These are phyloP conservation scores for Eleusine coracana DNA, from an alignment of 176 grass and related monocot genomes.

Conservation along the genomic window DNA sequence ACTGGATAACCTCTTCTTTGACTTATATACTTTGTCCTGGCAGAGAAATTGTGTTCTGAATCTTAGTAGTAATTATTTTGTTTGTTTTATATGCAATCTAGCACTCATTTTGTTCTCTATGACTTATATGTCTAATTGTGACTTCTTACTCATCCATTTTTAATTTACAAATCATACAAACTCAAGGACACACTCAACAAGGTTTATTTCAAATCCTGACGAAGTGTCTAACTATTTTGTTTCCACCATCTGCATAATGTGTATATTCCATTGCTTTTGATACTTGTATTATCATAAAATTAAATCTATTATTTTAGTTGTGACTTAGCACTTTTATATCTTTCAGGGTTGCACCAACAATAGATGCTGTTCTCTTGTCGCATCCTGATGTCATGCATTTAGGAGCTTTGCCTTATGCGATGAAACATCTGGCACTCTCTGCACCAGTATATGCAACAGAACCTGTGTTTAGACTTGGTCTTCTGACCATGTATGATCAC, in stretches of 20 bases:
- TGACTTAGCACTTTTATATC: slow-evolving; percentile 16
- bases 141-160: not conserved
- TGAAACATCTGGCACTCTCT: slow-evolving; percentile 82
- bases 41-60: not conserved
- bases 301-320: not conserved
- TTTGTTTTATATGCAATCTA: not conserved
- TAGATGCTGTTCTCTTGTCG: slow-evolving; percentile 88
- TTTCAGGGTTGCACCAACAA: slow-evolving; percentile 73
- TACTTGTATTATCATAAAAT: not conserved
- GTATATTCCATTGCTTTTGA: not conserved
- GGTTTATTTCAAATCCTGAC: slow-evolving; percentile 20
- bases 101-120: not conserved
- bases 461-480: slow-evolving; percentile 92
- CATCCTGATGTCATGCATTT: slow-evolving; percentile 93
- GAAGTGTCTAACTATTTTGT: not conserved
- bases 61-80: not conserved
- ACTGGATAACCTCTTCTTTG: not conserved
- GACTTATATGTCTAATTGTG: not conserved
- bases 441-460: slow-evolving; percentile 93
- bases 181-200: not conserved
- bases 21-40: not conserved
- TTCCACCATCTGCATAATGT: not conserved
- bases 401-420: slow-evolving; percentile 94
- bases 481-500: slow-evolving; percentile 97
- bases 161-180: not conserved